Percentiles rank a stretch among this genome's conserved stretches.
Evolutionary conservation across 1,139 yeast species (phyloP).

Genomic region (Nematodospora anomalae): DNA sequence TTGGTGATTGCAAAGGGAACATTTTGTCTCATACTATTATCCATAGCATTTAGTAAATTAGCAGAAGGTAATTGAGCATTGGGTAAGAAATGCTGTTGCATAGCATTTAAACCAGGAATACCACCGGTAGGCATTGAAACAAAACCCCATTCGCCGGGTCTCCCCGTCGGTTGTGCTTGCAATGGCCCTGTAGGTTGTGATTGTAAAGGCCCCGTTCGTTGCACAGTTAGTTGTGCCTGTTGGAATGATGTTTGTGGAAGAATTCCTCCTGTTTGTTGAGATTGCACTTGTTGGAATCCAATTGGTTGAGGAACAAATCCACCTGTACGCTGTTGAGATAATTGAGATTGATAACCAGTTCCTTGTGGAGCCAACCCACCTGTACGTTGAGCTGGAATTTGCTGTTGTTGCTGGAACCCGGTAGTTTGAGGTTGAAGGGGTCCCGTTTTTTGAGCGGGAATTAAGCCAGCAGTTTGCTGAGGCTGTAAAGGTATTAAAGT

Average conservation of each 20-base stretch:
- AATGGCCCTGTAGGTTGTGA: slow-evolving; percentile 43
- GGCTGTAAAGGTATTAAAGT: slow-evolving; percentile 48
- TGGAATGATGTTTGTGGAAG: slow-evolving; percentile 43
- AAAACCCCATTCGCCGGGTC: slow-evolving; percentile 84
- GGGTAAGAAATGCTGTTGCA: slow-evolving; percentile 79
- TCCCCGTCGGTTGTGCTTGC: slow-evolving; percentile 62
- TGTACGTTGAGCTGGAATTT: slow-evolving; percentile 37
- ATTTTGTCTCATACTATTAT: slow-evolving; percentile 48
- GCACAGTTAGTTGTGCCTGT: slow-evolving; percentile 25
- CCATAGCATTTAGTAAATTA: slow-evolving; percentile 52
- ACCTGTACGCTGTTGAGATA: slow-evolving; percentile 34
- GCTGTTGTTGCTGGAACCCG: slow-evolving; percentile 28
- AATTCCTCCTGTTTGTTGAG: slow-evolving; percentile 25
- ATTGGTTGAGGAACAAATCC: slow-evolving; percentile 23
- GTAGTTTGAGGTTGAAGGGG: slow-evolving; percentile 35
- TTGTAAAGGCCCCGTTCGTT: slow-evolving; percentile 30
- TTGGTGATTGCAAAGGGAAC: slow-evolving; percentile 77
- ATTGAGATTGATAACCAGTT: slow-evolving; percentile 30
- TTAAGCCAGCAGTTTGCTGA: slow-evolving; percentile 48
- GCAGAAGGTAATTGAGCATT: slow-evolving; percentile 42
- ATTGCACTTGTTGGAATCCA: slow-evolving; percentile 9
- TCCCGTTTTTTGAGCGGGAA: slow-evolving; percentile 45
- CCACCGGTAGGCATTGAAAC: slow-evolving; percentile 73
- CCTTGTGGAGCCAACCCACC: slow-evolving; percentile 31
- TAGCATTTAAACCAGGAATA: slow-evolving; percentile 71